These are phyloP conservation scores for Sphagnum fallax DNA, from an alignment of 228 moss, liverwort and hornwort species.

Conservation along the genomic window DNA sequence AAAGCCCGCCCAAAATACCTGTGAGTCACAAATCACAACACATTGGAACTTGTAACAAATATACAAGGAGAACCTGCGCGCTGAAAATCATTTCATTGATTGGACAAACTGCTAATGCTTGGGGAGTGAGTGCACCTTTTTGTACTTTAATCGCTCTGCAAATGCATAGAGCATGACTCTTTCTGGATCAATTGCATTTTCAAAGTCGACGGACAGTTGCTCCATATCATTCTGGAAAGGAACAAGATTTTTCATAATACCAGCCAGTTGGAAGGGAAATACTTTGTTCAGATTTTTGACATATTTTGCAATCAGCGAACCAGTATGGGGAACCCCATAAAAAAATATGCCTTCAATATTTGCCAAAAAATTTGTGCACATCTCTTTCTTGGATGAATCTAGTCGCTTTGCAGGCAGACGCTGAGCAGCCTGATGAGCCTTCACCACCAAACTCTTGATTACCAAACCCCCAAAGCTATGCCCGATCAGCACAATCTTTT, in stretches of 20 bases:
- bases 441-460: neutral
- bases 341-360: neutral
- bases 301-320: neutral
- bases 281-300: neutral
- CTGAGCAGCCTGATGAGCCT: neutral
- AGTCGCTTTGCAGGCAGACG: neutral
- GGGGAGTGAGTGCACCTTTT: too few species aligned
- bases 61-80: too few species aligned
- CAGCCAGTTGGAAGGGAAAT: neutral
- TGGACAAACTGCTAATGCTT: too few species aligned
- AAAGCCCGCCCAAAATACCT: too few species aligned
- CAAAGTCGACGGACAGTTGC: neutral
- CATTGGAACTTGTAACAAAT: too few species aligned
- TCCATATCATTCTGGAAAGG: neutral
- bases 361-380: neutral
- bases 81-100: too few species aligned
- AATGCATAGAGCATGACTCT: too few species aligned
- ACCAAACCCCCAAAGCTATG: conserved; percentile 1
- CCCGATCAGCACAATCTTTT: neutral
- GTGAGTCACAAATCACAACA: too few species aligned
- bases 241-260: neutral
- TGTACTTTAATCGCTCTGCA: too few species aligned
- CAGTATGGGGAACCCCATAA: neutral
- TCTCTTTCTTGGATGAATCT: neutral
- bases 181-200: neutral